A percentile compares a stretch with the other conserved stretches of the same genome.
Evolutionary conservation across 2,329 filamentous ascomycete species (phyloP).

Genomic region (Aspergillus costaricaensis): DNA sequence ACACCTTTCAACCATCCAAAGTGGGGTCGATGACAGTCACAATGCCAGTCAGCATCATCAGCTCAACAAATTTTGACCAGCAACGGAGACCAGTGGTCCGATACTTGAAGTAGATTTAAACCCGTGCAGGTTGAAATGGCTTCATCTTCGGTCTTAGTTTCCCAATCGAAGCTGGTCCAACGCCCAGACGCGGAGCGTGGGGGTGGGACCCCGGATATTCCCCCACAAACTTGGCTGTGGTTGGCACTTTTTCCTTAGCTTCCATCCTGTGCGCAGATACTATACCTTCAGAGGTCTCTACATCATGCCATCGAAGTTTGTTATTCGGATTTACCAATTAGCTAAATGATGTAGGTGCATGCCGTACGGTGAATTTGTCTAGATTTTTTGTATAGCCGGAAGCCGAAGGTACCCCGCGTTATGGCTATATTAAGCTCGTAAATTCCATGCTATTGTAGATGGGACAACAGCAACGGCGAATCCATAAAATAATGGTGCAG

Average conservation of each 20-base stretch:
- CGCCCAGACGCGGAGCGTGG: background rate
- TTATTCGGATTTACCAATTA: background rate
- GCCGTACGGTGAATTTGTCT: background rate
- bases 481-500: background rate
- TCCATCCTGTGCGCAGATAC: background rate
- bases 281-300: background rate
- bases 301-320: background rate
- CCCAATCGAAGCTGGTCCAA: background rate
- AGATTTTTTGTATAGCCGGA: background rate
- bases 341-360: background rate
- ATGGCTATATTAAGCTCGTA: background rate
- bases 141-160: background rate
- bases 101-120: background rate
- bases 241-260: background rate
- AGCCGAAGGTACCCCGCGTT: background rate
- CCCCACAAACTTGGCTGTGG: background rate
- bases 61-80: background rate
- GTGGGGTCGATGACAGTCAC: background rate
- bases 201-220: slow-evolving; percentile 1
- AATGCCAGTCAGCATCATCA: background rate
- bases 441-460: no score
- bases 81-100: background rate
- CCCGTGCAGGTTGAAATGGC: background rate
- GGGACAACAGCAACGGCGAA: no score
- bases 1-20: background rate